Percentiles rank a stretch among this genome's conserved stretches.
These are phyloP conservation scores for Scalesia atractyloides DNA, from an alignment of 129 eudicot species.

Conservation along the genomic window DNA sequence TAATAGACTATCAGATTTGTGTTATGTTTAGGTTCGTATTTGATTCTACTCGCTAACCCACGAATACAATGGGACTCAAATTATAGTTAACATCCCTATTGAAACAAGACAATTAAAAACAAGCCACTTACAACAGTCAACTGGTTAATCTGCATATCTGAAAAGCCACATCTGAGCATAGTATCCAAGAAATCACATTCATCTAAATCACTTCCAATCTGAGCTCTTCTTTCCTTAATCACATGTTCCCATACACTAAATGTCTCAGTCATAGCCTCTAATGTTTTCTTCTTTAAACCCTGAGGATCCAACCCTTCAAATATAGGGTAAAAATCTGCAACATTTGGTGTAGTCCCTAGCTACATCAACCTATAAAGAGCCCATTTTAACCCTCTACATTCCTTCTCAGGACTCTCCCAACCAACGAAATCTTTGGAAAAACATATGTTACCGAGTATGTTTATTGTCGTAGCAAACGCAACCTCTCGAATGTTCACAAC, in stretches of 20 bases:
- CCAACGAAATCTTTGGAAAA: constrained; percentile 33
- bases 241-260: constrained; percentile 31
- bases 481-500: constrained; percentile 33
- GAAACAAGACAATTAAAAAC: not conserved
- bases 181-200: constrained; percentile 41
- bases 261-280: constrained; percentile 27
- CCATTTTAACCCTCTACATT: constrained; percentile 19
- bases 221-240: constrained; percentile 29
- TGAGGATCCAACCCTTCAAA: constrained; percentile 36
- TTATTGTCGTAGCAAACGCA: constrained; percentile 32
- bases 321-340: constrained; percentile 36
- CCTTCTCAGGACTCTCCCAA: constrained; percentile 8
- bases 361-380: constrained; percentile 34
- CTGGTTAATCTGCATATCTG: constrained; percentile 42
- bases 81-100: not conserved
- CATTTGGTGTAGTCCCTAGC: constrained; percentile 35
- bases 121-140: constrained; percentile 28
- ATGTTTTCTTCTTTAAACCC: constrained; percentile 31
- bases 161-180: constrained; percentile 34
- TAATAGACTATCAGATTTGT: no score
- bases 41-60: no score
- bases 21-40: no score
- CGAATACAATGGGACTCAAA: no score
- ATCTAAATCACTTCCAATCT: not conserved
- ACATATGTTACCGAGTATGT: constrained; percentile 40